phyloP scores from a whole-genome alignment of 2,329 filamentous ascomycete species.

The Triangularia verruculosa region DNA sequence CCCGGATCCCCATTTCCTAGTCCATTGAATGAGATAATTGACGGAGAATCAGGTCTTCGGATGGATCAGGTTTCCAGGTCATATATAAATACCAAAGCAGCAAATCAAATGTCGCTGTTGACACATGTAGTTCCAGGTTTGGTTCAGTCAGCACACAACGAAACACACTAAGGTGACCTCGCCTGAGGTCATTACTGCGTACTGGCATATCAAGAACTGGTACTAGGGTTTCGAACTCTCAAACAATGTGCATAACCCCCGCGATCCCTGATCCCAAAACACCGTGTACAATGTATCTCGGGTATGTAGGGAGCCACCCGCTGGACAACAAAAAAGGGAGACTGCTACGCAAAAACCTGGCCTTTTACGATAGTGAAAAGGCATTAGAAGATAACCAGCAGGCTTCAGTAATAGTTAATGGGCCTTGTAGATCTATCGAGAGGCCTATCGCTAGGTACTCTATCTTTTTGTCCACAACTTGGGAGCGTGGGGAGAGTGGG shows the following conservation, averaged over 20 bases:
- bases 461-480: background rate
- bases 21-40: background rate
- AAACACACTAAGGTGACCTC: slow-evolving; percentile 20
- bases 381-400: too few species aligned
- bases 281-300: background rate
- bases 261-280: background rate
- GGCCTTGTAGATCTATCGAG: too few species aligned
- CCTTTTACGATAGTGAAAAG: too few species aligned
- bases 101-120: background rate
- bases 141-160: slow-evolving; percentile 9
- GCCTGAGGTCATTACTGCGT: slow-evolving; percentile 19
- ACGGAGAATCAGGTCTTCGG: background rate
- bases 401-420: too few species aligned
- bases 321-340: too few species aligned
- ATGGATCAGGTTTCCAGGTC: background rate
- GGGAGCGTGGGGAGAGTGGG: background rate
- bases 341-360: too few species aligned
- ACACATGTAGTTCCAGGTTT: slow-evolving; percentile 16
- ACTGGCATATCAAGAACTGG: slow-evolving; percentile 10
- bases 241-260: background rate
- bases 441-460: too few species aligned
- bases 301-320: background rate
- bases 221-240: background rate
- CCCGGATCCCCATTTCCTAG: background rate
- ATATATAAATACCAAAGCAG: background rate